Conservation (phyloP, 768 basidiomycete species). For the Mycena kentingensis region DNA sequence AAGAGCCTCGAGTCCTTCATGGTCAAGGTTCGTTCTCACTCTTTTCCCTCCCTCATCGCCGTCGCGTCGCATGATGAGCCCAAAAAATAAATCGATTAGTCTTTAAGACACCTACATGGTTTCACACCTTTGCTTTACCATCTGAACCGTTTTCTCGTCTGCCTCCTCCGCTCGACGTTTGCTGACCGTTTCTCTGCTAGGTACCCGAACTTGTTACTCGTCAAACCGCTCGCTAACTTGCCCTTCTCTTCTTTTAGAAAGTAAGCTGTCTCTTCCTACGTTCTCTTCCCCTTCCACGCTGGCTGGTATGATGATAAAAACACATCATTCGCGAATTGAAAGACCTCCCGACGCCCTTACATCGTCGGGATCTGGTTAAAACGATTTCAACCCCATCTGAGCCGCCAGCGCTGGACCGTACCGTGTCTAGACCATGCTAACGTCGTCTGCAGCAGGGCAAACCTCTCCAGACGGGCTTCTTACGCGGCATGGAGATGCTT, state of each 20-base stretch:
- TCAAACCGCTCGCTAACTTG: conserved; percentile 19
- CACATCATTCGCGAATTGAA: conserved; percentile 71
- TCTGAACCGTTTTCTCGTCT: conserved; percentile 26
- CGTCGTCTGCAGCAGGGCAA: conserved; percentile 46
- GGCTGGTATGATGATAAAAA: conserved; percentile 50
- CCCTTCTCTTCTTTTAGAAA: conserved; percentile 32
- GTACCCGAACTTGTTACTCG: conserved; percentile 26
- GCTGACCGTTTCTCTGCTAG: conserved; percentile 5
- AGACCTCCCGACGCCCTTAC: conserved; percentile 64
- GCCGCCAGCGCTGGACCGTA: conserved; percentile 15
- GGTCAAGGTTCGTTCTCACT: conserved; percentile 60
- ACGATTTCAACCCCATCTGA: conserved; percentile 77
- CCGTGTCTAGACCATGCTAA: conserved; percentile 6
- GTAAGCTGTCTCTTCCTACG: conserved; percentile 33
- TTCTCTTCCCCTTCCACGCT: conserved; percentile 1
- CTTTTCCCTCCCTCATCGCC: conserved; percentile 18
- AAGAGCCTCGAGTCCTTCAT: conserved; percentile 75
- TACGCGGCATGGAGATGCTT: conserved; percentile 75
- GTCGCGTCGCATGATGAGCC: conserved; percentile 53
- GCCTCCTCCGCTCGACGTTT: conserved; percentile 8
- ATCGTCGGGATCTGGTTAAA: conserved; percentile 61
- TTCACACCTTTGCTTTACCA: conserved; percentile 41
- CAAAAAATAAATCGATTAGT: conserved; percentile 86
- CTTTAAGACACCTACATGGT: conserved; percentile 85
- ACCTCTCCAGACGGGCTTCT: conserved; percentile 77